Conservation (phyloP, 345 rosid species). For the Euphorbia tirucalli region DNA sequence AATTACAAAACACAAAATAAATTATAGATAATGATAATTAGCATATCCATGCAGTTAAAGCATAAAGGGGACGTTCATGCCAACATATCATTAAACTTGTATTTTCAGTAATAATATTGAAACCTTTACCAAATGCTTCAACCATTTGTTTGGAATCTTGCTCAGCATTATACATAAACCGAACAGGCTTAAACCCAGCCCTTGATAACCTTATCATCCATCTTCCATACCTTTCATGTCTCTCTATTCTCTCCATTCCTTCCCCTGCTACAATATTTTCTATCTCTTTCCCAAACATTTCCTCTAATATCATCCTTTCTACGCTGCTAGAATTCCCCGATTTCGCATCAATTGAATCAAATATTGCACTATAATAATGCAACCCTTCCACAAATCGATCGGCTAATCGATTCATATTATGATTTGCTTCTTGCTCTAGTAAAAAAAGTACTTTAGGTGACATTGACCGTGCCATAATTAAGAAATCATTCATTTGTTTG, state of each 20-base stretch:
- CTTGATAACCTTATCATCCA: constrained; percentile 42
- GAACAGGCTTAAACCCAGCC: constrained; percentile 43
- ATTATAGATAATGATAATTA: constrained; percentile 10
- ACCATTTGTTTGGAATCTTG: constrained; percentile 33
- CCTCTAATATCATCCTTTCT: constrained; percentile 42
- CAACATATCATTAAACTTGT: constrained; percentile 52
- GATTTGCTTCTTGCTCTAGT: constrained; percentile 51
- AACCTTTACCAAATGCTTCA: constrained; percentile 37
- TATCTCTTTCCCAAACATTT: constrained; percentile 51
- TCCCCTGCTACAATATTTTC: constrained; percentile 51
- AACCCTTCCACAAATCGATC: constrained; percentile 47
- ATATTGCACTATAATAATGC: constrained; percentile 50
- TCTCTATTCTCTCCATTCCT: constrained; percentile 48
- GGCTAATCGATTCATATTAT: constrained; percentile 31
- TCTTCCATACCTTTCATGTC: constrained; percentile 43
- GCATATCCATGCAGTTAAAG: constrained; percentile 50
- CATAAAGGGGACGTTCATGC: constrained; percentile 53
- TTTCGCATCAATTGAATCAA: constrained; percentile 40
- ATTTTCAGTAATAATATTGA: constrained; percentile 38
- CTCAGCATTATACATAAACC: constrained; percentile 26
- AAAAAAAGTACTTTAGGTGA: constrained; percentile 37
- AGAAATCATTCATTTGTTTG: constrained; percentile 35
- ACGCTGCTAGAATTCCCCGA: constrained; percentile 9
- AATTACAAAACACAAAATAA: neutral
- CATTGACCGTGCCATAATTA: constrained; percentile 25